A percentile compares a stretch with the other conserved stretches of the same genome.
phyloP scores from a whole-genome alignment of 352 stramenopile species.

The Phytophthora chlamydospora region DNA sequence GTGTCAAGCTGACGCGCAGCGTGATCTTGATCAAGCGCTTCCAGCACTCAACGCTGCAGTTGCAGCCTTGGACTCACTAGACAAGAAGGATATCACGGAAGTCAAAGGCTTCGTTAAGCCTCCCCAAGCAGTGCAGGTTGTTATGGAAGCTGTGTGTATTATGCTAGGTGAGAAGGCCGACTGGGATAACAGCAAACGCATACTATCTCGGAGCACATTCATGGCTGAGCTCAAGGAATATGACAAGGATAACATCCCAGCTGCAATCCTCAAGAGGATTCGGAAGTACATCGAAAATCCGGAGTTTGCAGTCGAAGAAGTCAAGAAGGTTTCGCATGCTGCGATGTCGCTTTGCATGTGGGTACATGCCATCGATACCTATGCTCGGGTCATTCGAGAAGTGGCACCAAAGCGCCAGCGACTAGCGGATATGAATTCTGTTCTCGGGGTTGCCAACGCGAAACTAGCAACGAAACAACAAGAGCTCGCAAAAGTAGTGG shows the following conservation, averaged over 20 bases:
- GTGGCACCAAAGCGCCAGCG: slow-evolving; percentile 78
- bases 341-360: slow-evolving; percentile 91
- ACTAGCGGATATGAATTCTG: slow-evolving; percentile 73
- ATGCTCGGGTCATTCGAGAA: slow-evolving; percentile 74
- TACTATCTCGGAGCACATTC: slow-evolving; percentile 75
- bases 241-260: slow-evolving; percentile 81
- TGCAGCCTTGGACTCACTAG: slow-evolving; percentile 75
- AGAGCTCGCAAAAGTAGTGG: slow-evolving; percentile 63
- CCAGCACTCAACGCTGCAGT: slow-evolving; percentile 80
- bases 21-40: slow-evolving; percentile 73
- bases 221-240: slow-evolving; percentile 89
- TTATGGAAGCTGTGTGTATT: slow-evolving; percentile 90
- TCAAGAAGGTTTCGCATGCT: slow-evolving; percentile 82
- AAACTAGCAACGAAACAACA: slow-evolving; percentile 73
- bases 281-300: slow-evolving; percentile 87
- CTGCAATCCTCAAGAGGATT: slow-evolving; percentile 67
- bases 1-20: slow-evolving; percentile 76
- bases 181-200: slow-evolving; percentile 85
- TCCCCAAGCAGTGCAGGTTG: slow-evolving; percentile 79
- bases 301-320: slow-evolving; percentile 83
- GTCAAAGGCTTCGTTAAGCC: slow-evolving; percentile 89
- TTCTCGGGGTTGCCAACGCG: slow-evolving; percentile 73
- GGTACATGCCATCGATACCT: slow-evolving; percentile 86
- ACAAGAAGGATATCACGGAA: slow-evolving; percentile 90
- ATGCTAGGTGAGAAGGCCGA: slow-evolving; percentile 86